Percentiles rank a stretch among this genome's conserved stretches.
These are phyloP conservation scores for Camellia granthamiana DNA, from an alignment of 148 eudicot genomes.

Conservation along the genomic window DNA sequence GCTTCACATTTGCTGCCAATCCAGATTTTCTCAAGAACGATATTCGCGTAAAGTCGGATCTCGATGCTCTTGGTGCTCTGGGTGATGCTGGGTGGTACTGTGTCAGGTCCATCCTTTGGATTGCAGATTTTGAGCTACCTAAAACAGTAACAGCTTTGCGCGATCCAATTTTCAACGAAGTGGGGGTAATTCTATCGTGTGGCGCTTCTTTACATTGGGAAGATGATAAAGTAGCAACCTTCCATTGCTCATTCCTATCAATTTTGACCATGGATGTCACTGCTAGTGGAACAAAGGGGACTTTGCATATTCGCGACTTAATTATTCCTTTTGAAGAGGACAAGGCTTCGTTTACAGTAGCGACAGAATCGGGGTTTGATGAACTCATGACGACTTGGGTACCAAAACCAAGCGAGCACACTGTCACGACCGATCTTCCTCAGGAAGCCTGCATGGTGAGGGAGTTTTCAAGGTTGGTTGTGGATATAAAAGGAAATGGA, in stretches of 20 bases:
- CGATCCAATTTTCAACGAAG: conserved; percentile 1
- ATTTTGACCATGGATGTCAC: conserved; percentile 7
- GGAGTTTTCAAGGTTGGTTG: conserved; percentile 11
- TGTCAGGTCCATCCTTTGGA: conserved; percentile 4
- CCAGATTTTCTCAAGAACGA: conserved; percentile 55
- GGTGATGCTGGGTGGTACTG: conserved; percentile 37
- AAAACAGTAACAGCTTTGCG: conserved; percentile 10
- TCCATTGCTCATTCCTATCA: conserved; percentile 11
- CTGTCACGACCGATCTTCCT: conserved; percentile 3
- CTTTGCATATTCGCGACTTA: conserved; percentile 6
- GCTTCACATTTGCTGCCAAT: conserved; percentile 25
- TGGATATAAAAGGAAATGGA: background rate
- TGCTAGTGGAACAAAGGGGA: conserved; percentile 9
- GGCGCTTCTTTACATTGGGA: conserved; percentile 14
- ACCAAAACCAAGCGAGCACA: background rate
- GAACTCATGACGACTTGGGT: conserved; percentile 2
- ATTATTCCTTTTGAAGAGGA: conserved; percentile 12
- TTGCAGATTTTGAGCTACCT: conserved; percentile 8
- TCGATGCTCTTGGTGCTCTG: conserved; percentile 56
- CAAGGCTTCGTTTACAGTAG: background rate
- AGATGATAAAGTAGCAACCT: conserved; percentile 7
- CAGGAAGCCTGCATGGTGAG: conserved; percentile 17
- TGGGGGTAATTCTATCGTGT: conserved; percentile 10
- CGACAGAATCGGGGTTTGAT: conserved; percentile 3
- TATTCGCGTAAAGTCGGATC: conserved; percentile 61